Percentiles rank a stretch among this genome's conserved stretches.
phyloP scores from a whole-genome alignment of 2,329 filamentous ascomycete species.

The Ophiostoma triangulosporum region DNA sequence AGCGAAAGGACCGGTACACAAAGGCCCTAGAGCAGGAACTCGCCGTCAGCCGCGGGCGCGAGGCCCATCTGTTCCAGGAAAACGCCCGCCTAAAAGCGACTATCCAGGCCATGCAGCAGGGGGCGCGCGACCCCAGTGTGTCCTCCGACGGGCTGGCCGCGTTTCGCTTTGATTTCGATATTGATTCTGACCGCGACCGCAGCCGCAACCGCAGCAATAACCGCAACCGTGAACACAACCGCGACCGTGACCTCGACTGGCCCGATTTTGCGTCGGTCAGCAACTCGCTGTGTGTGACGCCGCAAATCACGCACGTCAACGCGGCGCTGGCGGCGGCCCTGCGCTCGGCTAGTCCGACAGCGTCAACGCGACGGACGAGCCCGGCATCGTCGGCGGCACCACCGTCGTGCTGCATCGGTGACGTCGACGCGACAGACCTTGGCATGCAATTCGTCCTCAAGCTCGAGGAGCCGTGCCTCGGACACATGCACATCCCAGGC shows the following conservation, averaged over 20 bases:
- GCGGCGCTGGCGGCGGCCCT: neutral
- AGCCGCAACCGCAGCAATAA: neutral
- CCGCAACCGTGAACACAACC: no score
- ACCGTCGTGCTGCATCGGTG: neutral
- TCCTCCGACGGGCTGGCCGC: neutral
- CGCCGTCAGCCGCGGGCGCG: constrained; percentile 1
- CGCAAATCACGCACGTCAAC: neutral
- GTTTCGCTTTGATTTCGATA: neutral
- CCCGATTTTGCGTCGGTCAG: neutral
- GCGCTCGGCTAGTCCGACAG: neutral
- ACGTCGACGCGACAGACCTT: constrained; percentile 5
- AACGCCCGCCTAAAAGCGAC: constrained; percentile 1
- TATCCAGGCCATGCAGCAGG: neutral
- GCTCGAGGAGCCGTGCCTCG: constrained; percentile 8
- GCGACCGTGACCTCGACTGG: neutral
- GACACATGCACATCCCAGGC: constrained; percentile 2
- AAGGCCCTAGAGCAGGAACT: constrained; percentile 10
- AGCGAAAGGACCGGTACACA: constrained; percentile 9
- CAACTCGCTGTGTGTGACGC: neutral
- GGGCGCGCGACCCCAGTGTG: neutral
- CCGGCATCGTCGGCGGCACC: neutral
- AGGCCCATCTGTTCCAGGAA: constrained; percentile 1
- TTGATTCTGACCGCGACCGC: no score
- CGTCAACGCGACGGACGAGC: no score
- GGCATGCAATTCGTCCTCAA: constrained; percentile 11